Evolutionary conservation across 305 asterid species (phyloP).

Genomic region (Fraxinus albicans): DNA sequence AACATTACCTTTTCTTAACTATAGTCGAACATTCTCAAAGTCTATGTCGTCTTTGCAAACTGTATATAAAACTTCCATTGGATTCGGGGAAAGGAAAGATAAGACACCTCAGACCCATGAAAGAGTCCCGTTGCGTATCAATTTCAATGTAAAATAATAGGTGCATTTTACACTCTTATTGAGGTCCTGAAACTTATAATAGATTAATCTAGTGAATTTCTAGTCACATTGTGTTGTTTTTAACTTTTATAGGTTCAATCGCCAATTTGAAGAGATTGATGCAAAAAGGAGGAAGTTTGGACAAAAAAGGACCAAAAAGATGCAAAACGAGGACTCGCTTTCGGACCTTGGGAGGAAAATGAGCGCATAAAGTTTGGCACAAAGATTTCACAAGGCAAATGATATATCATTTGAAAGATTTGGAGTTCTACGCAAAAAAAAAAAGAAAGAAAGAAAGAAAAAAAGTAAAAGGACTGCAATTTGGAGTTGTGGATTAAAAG

Average conservation of each 20-base stretch:
- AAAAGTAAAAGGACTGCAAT: too few species aligned
- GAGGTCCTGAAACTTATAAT: not conserved
- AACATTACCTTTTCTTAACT: not conserved
- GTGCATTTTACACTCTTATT: not conserved
- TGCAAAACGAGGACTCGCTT: not conserved
- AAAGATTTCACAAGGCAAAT: not conserved
- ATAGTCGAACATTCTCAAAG: not conserved
- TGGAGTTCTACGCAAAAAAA: not conserved
- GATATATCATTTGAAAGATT: not conserved
- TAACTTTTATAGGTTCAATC: not conserved
- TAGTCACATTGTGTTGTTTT: not conserved
- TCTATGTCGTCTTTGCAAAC: not conserved
- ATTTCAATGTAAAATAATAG: not conserved
- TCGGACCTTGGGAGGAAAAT: not conserved
- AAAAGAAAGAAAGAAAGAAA: too few species aligned
- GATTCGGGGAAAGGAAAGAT: constrained; percentile 53
- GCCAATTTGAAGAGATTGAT: not conserved
- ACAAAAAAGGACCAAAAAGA: not conserved
- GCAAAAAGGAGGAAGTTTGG: not conserved
- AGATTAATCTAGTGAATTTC: not conserved
- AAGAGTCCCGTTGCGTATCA: constrained; percentile 51
- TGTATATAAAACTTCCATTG: constrained; percentile 35
- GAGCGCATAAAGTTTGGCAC: not conserved
- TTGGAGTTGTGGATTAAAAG: not conserved
- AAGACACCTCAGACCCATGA: constrained; percentile 61